Percentiles rank a stretch among this genome's conserved stretches.
Conservation (phyloP, 805 yeast genomes). For the Lachancea fermentati region DNA sequence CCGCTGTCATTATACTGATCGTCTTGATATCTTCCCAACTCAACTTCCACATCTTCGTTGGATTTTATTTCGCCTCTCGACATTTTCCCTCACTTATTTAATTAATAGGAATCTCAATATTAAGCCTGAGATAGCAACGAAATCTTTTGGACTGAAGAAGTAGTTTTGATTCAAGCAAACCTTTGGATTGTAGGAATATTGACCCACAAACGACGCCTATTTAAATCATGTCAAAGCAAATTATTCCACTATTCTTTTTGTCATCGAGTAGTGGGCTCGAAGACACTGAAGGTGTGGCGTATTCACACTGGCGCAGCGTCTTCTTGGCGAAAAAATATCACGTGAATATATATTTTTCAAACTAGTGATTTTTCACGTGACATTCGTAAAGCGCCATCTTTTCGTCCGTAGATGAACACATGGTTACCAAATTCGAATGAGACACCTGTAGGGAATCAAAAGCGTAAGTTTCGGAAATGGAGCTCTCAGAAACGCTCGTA, state of each 20-base stretch:
- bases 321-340: neutral
- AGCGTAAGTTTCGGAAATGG: neutral
- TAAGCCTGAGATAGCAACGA: too few relatives aligned
- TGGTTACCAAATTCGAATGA: neutral
- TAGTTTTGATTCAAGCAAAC: neutral
- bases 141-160: neutral
- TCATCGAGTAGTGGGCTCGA: neutral
- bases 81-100: neutral
- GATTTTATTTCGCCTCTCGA: neutral
- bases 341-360: neutral
- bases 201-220: neutral
- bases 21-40: neutral
- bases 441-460: neutral
- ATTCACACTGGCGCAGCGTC: neutral
- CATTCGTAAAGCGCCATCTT: neutral
- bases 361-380: neutral
- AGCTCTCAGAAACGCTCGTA: neutral
- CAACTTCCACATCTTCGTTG: neutral
- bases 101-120: too few relatives aligned
- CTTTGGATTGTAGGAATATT: too few relatives aligned
- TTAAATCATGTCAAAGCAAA: neutral
- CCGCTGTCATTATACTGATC: neutral
- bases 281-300: neutral
- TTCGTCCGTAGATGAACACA: neutral
- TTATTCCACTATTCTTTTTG: neutral